Base-by-base conservation (phyloP, 768 basidiomycete genomes). In the Grammothele lineata region DNA sequence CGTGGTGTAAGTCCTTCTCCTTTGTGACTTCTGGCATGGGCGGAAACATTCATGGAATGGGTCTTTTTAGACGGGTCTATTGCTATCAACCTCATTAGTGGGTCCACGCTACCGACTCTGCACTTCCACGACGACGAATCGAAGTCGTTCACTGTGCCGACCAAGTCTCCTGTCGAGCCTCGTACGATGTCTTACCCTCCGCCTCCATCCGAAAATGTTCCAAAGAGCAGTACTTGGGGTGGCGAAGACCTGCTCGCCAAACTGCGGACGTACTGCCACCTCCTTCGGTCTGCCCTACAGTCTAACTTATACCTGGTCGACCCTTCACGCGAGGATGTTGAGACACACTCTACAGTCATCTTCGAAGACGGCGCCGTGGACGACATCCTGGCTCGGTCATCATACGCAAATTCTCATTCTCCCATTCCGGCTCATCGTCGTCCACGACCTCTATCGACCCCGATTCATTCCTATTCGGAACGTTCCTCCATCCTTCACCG, bases 41-140 rank as follows among this genome's bases (percentile, higher is more conserved):
- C 26, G n/a, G 19, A 40, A 30, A 24, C 25, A 36, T 21, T 38
- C 12, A 10, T 44, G 27, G 36, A 14, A 34, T 44, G 48, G 27
- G 7, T 14, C 12, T 25, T n/a, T n/a, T 37, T 58, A 94, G 88
- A 93, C 60, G 93, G 93, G 5, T 87, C 87, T 17, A 78, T 94
- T 51, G 88, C 83, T 32, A 80, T 98, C 50, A 95, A 95, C 64
- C 83, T 92, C 47, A 88, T 85, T 54, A 88, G 82, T 55, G 86
- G 87, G 24, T 80, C 85, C 40, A 89, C 92, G 1, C 75, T 96
- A 0, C 91, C 93, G 0, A 91, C 88, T 0, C 77, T 99, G 2
- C 82, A 93, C 66, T 98, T 98, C 66, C 96, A 98, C 64, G 96
- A 98, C 61, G 94, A 98, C 57, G 94, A 97, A 64, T 94, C 92